phyloP scores from a whole-genome alignment of 805 yeast genomes.

The Metschnikowia corniflorae region DNA sequence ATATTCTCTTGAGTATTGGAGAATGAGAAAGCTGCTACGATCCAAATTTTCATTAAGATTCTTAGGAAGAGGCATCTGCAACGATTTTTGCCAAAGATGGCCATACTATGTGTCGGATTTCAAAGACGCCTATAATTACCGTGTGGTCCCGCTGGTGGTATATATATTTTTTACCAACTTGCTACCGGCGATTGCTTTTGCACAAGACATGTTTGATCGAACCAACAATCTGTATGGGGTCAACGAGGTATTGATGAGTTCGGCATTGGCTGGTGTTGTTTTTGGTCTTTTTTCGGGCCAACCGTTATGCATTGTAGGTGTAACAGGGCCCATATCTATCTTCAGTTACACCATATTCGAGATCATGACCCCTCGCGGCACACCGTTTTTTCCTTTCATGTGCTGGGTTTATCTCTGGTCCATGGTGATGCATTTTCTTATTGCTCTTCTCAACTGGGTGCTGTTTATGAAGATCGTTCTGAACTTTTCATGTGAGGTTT shows the following conservation, averaged over 20 bases:
- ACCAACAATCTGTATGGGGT: slow-evolving; percentile 86
- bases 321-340: slow-evolving; percentile 92
- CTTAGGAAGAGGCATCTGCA: slow-evolving; percentile 48
- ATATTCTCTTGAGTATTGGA: too few species aligned
- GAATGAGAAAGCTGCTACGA: too few species aligned
- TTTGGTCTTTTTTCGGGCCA: slow-evolving; percentile 87
- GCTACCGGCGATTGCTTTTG: slow-evolving; percentile 92
- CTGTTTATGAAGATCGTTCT: slow-evolving; percentile 69
- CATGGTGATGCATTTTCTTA: slow-evolving; percentile 69
- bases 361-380: slow-evolving; percentile 52
- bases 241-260: slow-evolving; percentile 78
- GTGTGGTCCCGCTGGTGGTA: slow-evolving; percentile 81
- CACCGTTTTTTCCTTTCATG: slow-evolving; percentile 83
- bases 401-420: slow-evolving; percentile 95
- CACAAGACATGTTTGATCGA: slow-evolving; percentile 94
- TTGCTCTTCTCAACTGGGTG: slow-evolving; percentile 69
- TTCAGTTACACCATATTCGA: slow-evolving; percentile 89
- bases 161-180: slow-evolving; percentile 87
- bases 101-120: slow-evolving; percentile 79
- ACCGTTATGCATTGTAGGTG: slow-evolving; percentile 94
- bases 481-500: slow-evolving; percentile 82
- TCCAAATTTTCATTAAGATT: slow-evolving; percentile 3
- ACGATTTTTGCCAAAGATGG: slow-evolving; percentile 48
- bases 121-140: slow-evolving; percentile 76
- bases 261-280: slow-evolving; percentile 84